Base-by-base conservation (phyloP, 176 grass and related monocot species). In the Phyllostachys edulis region DNA sequence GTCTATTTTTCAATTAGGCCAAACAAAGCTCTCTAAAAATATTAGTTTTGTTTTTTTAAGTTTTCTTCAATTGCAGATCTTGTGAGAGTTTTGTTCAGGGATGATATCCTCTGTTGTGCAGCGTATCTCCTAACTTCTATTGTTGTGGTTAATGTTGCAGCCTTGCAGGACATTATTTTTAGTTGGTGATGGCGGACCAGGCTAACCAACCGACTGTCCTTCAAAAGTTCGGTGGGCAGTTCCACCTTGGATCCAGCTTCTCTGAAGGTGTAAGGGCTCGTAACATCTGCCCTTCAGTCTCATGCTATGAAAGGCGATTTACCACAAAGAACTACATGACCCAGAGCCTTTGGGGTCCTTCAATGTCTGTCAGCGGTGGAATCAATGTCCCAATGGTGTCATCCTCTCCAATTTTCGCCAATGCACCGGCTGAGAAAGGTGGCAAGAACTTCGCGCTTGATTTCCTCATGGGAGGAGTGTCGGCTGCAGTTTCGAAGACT, bases 391-490 rank as follows among this genome's bases (percentile, higher is more conserved):
- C 82, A 24, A 21, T 90, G 40, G 9, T 88, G 82, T 76, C 80
- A 10, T 71, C 85, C 37, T 88, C 82, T 50, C 96, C 92, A 6
- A 61, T 98, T 50, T 93, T 90, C 24, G 96, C 91, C 4, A 75
- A 88, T 73, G 85, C 96, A 20, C 96, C 96, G 34, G 69, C 87
- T 69, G 96, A 98, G 80, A 94, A 97, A 34, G 90, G 89, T 27
- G 84, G 39, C 65, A 83, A 90, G 15, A 80, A 83, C 78, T 98
- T 98, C 55, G 59, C 82, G 6, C 10, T 98, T 54, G 96, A 98
- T 69, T 98, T 98, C 85, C 80, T 98, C 24, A 98, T 98, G 95
- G 95, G 95, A 27, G 95, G 95, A 34, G 89, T 98, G 74, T 98
- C 95, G 2, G 95, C 95, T 79, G 92, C 95, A 1, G 95, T 98